A percentile compares a stretch with the other conserved stretches of the same genome.
Conservation (phyloP, 1,139 yeast species). For the Saccharomyces hybrid region DNA sequence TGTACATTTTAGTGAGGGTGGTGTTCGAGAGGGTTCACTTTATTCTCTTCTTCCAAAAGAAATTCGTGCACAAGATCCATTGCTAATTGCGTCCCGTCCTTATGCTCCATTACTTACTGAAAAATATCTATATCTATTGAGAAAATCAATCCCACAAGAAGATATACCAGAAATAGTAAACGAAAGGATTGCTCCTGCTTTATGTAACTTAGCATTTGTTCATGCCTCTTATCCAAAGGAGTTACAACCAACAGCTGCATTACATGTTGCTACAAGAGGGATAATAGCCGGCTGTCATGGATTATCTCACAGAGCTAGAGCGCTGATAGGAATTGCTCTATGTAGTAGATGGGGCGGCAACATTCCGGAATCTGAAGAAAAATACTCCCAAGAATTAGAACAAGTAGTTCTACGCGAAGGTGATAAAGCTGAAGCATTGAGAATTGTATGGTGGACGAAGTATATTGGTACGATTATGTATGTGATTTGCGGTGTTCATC, state of each 20-base stretch:
- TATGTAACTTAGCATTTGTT: conserved; percentile 60
- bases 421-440: conserved; percentile 37
- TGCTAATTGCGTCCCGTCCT: conserved; percentile 54
- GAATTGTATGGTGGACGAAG: conserved; percentile 56
- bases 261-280: conserved; percentile 61
- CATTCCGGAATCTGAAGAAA: conserved; percentile 46
- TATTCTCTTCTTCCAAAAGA: conserved; percentile 50
- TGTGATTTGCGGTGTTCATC: conserved; percentile 66
- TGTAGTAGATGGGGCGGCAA: conserved; percentile 76
- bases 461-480: conserved; percentile 62
- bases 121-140: conserved; percentile 43
- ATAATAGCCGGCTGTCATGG: conserved; percentile 65
- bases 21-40: conserved; percentile 62
- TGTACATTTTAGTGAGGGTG: conserved; percentile 61
- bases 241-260: conserved; percentile 60
- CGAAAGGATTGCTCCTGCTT: conserved; percentile 53
- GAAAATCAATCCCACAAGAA: conserved; percentile 45
- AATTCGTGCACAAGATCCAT: conserved; percentile 54
- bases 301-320: conserved; percentile 55
- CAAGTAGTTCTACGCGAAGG: conserved; percentile 42
- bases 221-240: conserved; percentile 68
- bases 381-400: conserved; percentile 38
- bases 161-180: conserved; percentile 50
- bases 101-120: conserved; percentile 54
- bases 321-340: conserved; percentile 57